Evolutionary conservation across 768 basidiomycete species (phyloP).

Genomic region (Pulveroboletus sp.): DNA sequence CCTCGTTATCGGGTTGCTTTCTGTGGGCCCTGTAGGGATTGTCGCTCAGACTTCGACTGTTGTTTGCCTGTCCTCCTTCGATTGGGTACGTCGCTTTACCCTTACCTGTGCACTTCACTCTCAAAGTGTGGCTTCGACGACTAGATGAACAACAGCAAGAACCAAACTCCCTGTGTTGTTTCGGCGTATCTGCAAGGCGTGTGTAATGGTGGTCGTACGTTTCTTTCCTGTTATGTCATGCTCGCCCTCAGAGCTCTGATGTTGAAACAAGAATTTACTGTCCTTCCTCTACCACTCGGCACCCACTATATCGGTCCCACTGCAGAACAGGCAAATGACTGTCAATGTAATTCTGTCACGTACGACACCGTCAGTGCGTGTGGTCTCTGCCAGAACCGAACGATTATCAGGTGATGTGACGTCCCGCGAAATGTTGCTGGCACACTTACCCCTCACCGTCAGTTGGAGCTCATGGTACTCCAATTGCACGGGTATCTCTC

Average conservation of each 20-base stretch:
- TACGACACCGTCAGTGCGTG: slow-evolving; percentile 57
- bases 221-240: neutral
- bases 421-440: neutral
- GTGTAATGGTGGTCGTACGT: slow-evolving; percentile 41
- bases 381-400: slow-evolving; percentile 48
- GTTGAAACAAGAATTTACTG: slow-evolving; percentile 31
- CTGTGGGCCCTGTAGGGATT: slow-evolving; percentile 8
- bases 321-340: slow-evolving; percentile 26
- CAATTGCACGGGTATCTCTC: slow-evolving; percentile 41
- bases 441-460: neutral
- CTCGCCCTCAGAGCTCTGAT: slow-evolving; percentile 9
- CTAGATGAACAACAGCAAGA: slow-evolving; percentile 39
- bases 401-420: slow-evolving; percentile 32
- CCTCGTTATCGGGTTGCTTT: slow-evolving; percentile 15
- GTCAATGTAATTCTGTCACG: slow-evolving; percentile 53
- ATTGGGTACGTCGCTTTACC: slow-evolving; percentile 23
- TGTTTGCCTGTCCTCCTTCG: slow-evolving; percentile 18
- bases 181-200: slow-evolving; percentile 40
- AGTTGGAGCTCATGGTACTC: slow-evolving; percentile 52
- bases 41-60: slow-evolving; percentile 23
- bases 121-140: neutral
- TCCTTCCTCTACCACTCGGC: slow-evolving; percentile 34
- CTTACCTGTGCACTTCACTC: neutral
- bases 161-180: slow-evolving; percentile 45
- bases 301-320: slow-evolving; percentile 34